A percentile compares a stretch with the other conserved stretches of the same genome.
Evolutionary conservation across 441 rosid species (phyloP).

Genomic region (Euphorbia celastroides): DNA sequence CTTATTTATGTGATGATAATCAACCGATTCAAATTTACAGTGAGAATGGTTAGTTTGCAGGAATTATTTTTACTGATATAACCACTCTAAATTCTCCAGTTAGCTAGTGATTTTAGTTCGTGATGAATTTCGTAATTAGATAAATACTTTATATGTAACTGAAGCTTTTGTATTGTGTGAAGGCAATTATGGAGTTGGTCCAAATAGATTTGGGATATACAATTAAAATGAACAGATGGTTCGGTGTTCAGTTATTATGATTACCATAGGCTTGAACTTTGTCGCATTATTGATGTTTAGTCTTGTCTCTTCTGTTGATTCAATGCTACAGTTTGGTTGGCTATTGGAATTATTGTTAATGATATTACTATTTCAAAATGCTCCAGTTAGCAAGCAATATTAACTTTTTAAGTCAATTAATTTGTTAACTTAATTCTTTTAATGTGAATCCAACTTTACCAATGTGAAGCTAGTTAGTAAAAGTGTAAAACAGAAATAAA

Average conservation of each 20-base stretch:
- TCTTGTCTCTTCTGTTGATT: neutral
- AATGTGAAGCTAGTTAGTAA: neutral
- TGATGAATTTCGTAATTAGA: neutral
- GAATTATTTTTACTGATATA: neutral
- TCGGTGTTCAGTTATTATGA: neutral
- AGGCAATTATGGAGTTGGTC: neutral
- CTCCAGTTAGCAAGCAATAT: neutral
- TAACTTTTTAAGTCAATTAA: neutral
- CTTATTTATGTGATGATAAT: neutral
- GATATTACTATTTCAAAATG: neutral
- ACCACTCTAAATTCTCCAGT: neutral
- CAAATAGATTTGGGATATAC: neutral
- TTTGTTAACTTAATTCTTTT: neutral
- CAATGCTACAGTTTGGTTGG: neutral
- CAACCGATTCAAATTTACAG: neutral
- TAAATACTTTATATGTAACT: neutral
- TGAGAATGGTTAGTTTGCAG: neutral
- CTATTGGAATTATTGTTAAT: neutral
- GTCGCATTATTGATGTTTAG: neutral
- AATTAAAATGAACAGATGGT: neutral
- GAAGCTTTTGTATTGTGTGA: neutral
- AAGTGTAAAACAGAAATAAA: neutral
- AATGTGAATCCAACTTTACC: neutral
- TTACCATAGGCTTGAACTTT: neutral
- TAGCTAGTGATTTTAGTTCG: neutral